phyloP scores from a whole-genome alignment of 2,329 filamentous ascomycete species.

The Lachnellula cervina region DNA sequence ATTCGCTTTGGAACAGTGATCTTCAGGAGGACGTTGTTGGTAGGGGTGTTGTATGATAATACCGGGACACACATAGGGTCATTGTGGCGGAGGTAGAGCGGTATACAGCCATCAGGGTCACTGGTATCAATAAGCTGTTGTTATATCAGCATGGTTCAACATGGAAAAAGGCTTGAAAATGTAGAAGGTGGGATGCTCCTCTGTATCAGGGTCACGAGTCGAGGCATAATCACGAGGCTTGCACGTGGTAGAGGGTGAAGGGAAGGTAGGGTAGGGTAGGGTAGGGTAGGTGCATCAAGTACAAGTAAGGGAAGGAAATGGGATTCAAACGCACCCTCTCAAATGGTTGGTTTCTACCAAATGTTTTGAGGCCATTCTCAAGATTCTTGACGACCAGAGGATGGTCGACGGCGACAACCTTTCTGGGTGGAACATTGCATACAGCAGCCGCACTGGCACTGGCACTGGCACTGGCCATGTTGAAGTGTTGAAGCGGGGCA shows the following conservation, averaged over 20 bases:
- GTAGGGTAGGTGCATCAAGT: background rate
- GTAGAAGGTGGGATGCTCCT: background rate
- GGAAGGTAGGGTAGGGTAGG: too few species aligned
- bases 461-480: slow-evolving; percentile 1
- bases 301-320: background rate
- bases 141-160: background rate
- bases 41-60: slow-evolving; percentile 67
- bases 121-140: slow-evolving; percentile 41
- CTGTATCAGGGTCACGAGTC: background rate
- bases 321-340: slow-evolving; percentile 24
- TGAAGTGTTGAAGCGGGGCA: background rate
- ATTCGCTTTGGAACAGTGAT: slow-evolving; percentile 83
- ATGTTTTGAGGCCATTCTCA: slow-evolving; percentile 57
- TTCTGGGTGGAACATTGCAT: slow-evolving; percentile 46
- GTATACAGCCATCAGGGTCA: slow-evolving; percentile 46
- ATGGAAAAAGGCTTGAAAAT: background rate
- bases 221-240: slow-evolving; percentile 18
- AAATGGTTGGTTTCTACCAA: slow-evolving; percentile 39
- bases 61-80: slow-evolving; percentile 76
- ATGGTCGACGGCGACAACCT: slow-evolving; percentile 60
- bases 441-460: slow-evolving; percentile 33
- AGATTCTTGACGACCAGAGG: slow-evolving; percentile 61
- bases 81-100: slow-evolving; percentile 73
- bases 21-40: slow-evolving; percentile 81
- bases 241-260: background rate